These are phyloP conservation scores for Galium porrigens DNA, from an alignment of 305 asterid species.

Conservation along the genomic window DNA sequence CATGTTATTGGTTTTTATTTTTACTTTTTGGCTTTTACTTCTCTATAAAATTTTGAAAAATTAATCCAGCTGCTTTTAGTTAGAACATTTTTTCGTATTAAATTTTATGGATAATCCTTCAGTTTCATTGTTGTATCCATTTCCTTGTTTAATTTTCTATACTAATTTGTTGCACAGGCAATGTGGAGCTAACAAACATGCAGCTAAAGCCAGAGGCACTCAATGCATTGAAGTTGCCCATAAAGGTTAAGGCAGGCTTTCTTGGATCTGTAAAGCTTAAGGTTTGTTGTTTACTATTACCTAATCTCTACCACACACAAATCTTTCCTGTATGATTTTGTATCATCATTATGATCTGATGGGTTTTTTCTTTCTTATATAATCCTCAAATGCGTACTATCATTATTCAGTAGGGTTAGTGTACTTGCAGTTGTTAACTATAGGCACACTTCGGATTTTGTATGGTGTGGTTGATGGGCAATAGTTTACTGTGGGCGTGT, in stretches of 20 bases:
- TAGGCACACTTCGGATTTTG: neutral
- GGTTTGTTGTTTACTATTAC: constrained; percentile 35
- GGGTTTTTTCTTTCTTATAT: neutral
- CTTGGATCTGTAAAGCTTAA: constrained; percentile 93
- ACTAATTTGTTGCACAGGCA: constrained; percentile 38
- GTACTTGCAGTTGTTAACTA: neutral
- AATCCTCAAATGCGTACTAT: neutral
- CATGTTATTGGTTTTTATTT: neutral
- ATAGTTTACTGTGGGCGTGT: neutral
- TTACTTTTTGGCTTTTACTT: neutral
- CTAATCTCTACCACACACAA: neutral
- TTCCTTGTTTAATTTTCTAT: constrained; percentile 10
- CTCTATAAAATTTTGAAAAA: neutral
- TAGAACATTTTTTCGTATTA: neutral
- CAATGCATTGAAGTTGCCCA: constrained; percentile 87
- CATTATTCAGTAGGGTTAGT: neutral
- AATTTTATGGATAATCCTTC: neutral
- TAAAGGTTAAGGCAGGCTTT: constrained; percentile 96
- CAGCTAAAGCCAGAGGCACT: constrained; percentile 98
- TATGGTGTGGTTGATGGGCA: neutral
- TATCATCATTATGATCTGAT: neutral
- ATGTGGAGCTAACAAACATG: constrained; percentile 87
- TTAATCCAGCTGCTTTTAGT: neutral
- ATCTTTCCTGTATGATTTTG: neutral
- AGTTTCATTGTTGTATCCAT: neutral